Evolutionary conservation across 139 green algal genomes (phyloP).

Genomic region (Microglena sp.): DNA sequence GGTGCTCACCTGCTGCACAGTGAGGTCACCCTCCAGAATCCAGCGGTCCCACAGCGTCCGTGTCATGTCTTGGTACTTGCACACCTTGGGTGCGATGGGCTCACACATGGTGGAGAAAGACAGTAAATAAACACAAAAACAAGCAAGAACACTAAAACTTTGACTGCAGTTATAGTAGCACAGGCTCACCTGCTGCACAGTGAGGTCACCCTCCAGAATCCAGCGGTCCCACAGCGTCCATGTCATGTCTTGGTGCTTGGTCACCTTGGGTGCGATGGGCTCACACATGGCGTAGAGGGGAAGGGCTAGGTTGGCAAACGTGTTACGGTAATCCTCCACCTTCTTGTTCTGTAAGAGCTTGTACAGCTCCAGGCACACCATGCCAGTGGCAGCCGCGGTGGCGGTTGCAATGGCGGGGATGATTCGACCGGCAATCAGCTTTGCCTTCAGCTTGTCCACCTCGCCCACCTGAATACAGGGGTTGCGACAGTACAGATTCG

Average conservation of each 20-base stretch:
- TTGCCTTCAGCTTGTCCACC: constrained; percentile 25
- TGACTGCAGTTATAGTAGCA: too few species aligned
- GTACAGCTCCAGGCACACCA: constrained; percentile 97
- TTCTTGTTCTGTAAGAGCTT: constrained; percentile 80
- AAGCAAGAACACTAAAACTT: too few species aligned
- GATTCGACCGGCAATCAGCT: constrained; percentile 92
- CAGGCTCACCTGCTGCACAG: constrained; percentile 63
- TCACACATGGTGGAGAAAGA: constrained; percentile 88
- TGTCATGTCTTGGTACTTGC: constrained; percentile 61
- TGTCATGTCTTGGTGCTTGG: constrained; percentile 61
- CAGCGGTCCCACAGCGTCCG: constrained; percentile 97
- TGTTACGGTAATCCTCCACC: constrained; percentile 90
- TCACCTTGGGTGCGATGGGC: constrained; percentile 72
- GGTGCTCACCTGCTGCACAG: constrained; percentile 70
- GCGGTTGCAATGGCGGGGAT: constrained; percentile 97
- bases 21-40: constrained; percentile 91
- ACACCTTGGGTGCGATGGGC: constrained; percentile 72
- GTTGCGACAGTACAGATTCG: too few species aligned
- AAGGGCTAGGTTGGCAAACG: constrained; percentile 96
- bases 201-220: constrained; percentile 91
- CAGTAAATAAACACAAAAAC: too few species aligned
- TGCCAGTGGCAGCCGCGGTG: constrained; percentile 86
- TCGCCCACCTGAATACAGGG: too few species aligned
- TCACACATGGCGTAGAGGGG: constrained; percentile 88
- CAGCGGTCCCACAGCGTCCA: constrained; percentile 97